Base-by-base conservation (phyloP, 108 stramenopile genomes). In the Cyclotella kingstonii region DNA sequence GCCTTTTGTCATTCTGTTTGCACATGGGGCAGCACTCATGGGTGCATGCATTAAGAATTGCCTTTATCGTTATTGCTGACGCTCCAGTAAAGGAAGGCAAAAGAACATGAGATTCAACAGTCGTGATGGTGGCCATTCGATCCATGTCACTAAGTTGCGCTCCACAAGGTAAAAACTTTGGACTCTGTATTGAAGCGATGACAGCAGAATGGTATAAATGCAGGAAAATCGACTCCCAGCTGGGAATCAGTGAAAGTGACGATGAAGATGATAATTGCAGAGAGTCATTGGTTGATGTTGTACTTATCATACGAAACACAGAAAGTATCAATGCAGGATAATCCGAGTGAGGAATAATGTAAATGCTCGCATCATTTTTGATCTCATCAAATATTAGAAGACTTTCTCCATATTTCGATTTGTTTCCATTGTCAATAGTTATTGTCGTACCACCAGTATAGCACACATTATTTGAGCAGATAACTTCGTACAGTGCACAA, bases 291-390 rank as follows among this genome's bases (percentile, higher is more conserved):
- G 38, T 25, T 21, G 15, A 17, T 17, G 40, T 28, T 23, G 29
- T 52, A 23, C 46, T 25, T 33, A 63, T 57, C 70, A 71, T 71
- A 15, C 70, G 70, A 52, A 71, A 57, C 4, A 71, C 34, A 47
- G 61, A 71, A 43, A 61, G 61, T 21, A 63, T 58, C 46, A 71
- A 48, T 19, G 70, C 70, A 43, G 70, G 70, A 57, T 57, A 71
- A 40, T 71, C 70, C 22, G 70, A 63, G 23, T 52, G 30, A 41
- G 70, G 61, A 50, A 71, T 71, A 15, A 71, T 57, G 40, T 57
- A 38, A 27, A 63, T 19, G 35, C 70, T 48, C 50, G 63, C 61
- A 54, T 63, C 62, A 15, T 8, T 11, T 31, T 14, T 43, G 17
- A 40, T 51, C 19, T 69, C 58, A 7, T 62, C n/a, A 15, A 45